Evolutionary conservation across 768 basidiomycete genomes (phyloP).

Genomic region (Pleurotus platypus): DNA sequence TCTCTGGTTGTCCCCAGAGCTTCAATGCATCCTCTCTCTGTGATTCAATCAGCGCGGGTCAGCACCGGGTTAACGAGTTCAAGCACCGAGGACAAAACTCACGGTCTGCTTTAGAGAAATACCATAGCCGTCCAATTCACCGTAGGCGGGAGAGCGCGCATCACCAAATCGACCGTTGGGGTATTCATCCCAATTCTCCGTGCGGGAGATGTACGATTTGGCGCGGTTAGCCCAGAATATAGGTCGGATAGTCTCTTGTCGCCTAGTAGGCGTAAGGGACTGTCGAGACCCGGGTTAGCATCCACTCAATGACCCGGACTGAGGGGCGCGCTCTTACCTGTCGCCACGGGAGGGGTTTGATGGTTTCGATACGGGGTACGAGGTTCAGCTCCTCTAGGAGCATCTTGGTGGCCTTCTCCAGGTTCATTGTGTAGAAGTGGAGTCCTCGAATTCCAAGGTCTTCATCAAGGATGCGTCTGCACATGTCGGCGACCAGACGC

Average conservation of each 20-base stretch:
- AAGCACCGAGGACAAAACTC: constrained; percentile 19
- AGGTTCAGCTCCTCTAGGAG: constrained; percentile 88
- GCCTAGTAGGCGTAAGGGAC: constrained; percentile 90
- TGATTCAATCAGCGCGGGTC: not conserved
- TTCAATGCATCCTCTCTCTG: constrained; percentile 85
- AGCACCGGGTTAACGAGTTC: constrained; percentile 8
- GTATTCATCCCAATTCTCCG: constrained; percentile 99
- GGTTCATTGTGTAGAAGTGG: constrained; percentile 97
- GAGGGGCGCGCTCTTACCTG: constrained; percentile 49
- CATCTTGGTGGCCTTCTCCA: constrained; percentile 95
- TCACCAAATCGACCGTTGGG: constrained; percentile 99
- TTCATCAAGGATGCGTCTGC: constrained; percentile 76
- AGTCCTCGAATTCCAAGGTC: constrained; percentile 83
- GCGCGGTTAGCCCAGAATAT: constrained; percentile 99
- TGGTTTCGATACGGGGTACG: constrained; percentile 82
- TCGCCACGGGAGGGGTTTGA: constrained; percentile 97
- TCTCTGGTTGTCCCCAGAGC: constrained; percentile 83
- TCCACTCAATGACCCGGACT: constrained; percentile 12
- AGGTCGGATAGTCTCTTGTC: constrained; percentile 90
- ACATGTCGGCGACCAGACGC: constrained; percentile 94
- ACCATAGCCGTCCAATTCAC: constrained; percentile 96
- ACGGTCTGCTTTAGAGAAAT: constrained; percentile 90
- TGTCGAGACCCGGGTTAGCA: constrained; percentile 23
- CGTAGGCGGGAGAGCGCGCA: constrained; percentile 95
- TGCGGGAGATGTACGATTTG: constrained; percentile 92